Evolutionary conservation across 345 rosid species (phyloP), one percentile per base, ranked within the genome.

Genomic region (Toxicodendron radicans): DNA sequence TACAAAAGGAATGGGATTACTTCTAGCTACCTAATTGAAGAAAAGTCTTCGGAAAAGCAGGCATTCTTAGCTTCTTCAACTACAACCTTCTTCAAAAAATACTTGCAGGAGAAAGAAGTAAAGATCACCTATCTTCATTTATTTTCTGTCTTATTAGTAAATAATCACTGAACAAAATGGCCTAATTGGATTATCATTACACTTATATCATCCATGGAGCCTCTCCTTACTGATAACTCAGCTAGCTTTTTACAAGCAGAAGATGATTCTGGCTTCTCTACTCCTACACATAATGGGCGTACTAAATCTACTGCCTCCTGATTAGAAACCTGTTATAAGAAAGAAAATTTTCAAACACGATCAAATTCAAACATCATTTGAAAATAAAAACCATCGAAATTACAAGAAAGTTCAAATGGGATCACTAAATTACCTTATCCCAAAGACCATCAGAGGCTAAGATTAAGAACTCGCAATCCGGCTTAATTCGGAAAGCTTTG

Each of bases 401-500:
- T 54, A 35, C 12, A 69, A n/a, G 30, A 27, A 33, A 10, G 4
- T 52, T 17, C 12, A 66, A 69, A 51, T 12, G 56, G 20, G 17
- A 18, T 10, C 24, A 3, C 23, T 30, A 17, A 70, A 58, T 58
- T n/a, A 90, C 94, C 86, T 89, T 94, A 58, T 94, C 95, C 98
- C 97, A 94, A 45, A 94, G 78, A 10, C 98, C 97, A 58, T 92
- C 97, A 0, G 97, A 90, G 32, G 98, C 98, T 67, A 94, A 79
- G 80, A 94, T 85, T 79, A 92, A 79, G 85, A 94, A 94, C 84
- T 94, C 98, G 60, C 87, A 87, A 3, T 86, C 88, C 3, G 78
- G 73, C 24, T 85, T 68, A 18, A 94, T 81, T 27, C 52, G 74
- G 21, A 89, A 4, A 0, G 82, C 68, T 76, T 78, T 86, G 0